Conservation (phyloP, 2,329 filamentous ascomycete species). For the Sporothrix phasma region DNA sequence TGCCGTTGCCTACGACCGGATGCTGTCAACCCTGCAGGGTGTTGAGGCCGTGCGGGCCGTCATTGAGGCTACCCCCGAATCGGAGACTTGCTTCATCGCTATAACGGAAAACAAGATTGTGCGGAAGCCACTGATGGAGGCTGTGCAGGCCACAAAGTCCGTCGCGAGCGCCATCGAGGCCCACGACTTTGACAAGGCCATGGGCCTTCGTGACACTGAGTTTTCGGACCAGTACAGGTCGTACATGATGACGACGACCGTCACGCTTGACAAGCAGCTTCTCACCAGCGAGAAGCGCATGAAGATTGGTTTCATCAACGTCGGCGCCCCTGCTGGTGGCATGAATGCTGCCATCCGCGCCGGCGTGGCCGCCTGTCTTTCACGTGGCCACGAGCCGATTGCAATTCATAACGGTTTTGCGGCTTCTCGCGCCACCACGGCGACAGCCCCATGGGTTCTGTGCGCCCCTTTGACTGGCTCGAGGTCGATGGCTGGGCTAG, state of each 20-base stretch:
- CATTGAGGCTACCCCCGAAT: conserved; percentile 77
- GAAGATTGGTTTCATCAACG: conserved; percentile 92
- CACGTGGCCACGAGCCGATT: conserved; percentile 82
- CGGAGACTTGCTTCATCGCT: conserved; percentile 87
- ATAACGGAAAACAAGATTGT: conserved; percentile 98
- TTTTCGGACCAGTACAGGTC: conserved; percentile 88
- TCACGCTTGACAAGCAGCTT: conserved; percentile 57
- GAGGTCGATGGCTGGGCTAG: conserved; percentile 94
- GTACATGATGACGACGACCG: conserved; percentile 83
- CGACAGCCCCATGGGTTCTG: conserved; percentile 70
- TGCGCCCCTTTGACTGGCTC: conserved; percentile 81
- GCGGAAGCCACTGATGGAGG: conserved; percentile 77
- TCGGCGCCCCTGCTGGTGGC: conserved; percentile 89
- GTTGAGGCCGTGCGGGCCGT: conserved; percentile 91
- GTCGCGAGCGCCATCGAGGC: conserved; percentile 72
- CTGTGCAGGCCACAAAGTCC: conserved; percentile 75
- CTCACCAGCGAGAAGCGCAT: conserved; percentile 68
- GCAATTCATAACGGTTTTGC: conserved; percentile 97
- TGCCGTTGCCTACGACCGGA: conserved; percentile 88
- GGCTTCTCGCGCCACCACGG: conserved; percentile 84
- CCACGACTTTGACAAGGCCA: conserved; percentile 79
- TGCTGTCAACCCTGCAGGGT: conserved; percentile 85
- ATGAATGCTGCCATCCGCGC: conserved; percentile 97
- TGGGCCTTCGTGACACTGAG: conserved; percentile 81
- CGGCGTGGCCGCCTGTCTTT: conserved; percentile 84